A percentile compares a stretch with the other conserved stretches of the same genome.
phyloP scores from a whole-genome alignment of 108 stramenopile species.

The Fistulifera pelliculosa region DNA sequence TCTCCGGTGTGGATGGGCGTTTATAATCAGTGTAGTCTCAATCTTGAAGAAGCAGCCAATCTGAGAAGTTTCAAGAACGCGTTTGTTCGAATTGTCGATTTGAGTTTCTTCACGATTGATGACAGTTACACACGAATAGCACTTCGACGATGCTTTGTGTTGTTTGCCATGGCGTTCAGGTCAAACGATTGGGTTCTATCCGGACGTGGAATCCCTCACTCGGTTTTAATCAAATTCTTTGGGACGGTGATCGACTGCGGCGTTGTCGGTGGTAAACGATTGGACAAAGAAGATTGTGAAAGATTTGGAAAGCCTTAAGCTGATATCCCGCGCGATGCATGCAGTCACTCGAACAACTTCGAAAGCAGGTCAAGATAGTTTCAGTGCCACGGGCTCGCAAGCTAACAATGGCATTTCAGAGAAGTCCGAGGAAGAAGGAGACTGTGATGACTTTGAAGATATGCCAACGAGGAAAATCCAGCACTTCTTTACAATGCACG shows the following conservation, averaged over 20 bases:
- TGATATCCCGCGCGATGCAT: slow-evolving; percentile 68
- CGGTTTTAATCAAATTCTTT: slow-evolving; percentile 64
- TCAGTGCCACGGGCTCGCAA: too few relatives aligned
- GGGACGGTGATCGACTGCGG: slow-evolving; percentile 44
- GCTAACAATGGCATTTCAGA: too few relatives aligned
- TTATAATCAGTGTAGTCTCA: slow-evolving; percentile 61
- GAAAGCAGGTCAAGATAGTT: slow-evolving; percentile 1
- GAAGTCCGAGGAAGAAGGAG: slow-evolving; percentile 17
- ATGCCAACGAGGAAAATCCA: slow-evolving; percentile 21
- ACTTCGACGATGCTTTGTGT: slow-evolving; percentile 70
- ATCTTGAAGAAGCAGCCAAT: slow-evolving; percentile 76
- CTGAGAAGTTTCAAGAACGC: slow-evolving; percentile 78
- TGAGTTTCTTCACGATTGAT: slow-evolving; percentile 65
- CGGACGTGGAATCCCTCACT: slow-evolving; percentile 74
- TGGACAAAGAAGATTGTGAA: too few relatives aligned
- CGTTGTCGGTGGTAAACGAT: too few relatives aligned
- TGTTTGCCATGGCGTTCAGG: slow-evolving; percentile 74
- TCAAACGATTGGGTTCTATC: slow-evolving; percentile 71
- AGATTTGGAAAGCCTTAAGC: slow-evolving; percentile 71
- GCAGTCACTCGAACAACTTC: slow-evolving; percentile 15
- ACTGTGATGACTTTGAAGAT: slow-evolving; percentile 43
- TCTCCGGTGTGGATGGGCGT: slow-evolving; percentile 73
- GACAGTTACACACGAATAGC: slow-evolving; percentile 43
- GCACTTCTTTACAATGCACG: slow-evolving; percentile 62
- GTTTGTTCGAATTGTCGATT: slow-evolving; percentile 62